Percentiles rank a stretch among this genome's conserved stretches.
These are phyloP conservation scores for Gyromitra esculenta DNA, from an alignment of 2,329 filamentous ascomycete species.

Conservation along the genomic window DNA sequence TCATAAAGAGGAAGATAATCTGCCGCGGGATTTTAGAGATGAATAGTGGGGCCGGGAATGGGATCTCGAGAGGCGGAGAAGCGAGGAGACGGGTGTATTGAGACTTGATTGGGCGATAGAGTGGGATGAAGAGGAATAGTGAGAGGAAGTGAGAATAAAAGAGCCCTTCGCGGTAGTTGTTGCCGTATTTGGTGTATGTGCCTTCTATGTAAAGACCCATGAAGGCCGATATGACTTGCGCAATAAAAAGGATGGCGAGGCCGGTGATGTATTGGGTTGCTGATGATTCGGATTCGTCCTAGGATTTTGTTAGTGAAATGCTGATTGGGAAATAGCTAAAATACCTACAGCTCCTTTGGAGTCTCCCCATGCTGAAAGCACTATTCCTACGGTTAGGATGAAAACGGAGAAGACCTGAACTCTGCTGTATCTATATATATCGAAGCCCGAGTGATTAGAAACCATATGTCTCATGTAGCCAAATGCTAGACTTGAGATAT, in stretches of 20 bases:
- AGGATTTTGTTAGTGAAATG: neutral
- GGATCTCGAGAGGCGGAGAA: conserved; percentile 69
- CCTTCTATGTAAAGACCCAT: conserved; percentile 96
- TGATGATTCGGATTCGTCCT: conserved; percentile 58
- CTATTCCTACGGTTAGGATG: conserved; percentile 84
- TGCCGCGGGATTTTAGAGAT: conserved; percentile 71
- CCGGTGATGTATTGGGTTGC: conserved; percentile 71
- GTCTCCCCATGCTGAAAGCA: conserved; percentile 89
- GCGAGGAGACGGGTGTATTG: conserved; percentile 72
- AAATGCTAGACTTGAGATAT: conserved; percentile 5
- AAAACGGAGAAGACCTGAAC: conserved; percentile 83
- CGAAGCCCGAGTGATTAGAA: neutral
- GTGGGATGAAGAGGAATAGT: conserved; percentile 78
- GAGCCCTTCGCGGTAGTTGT: conserved; percentile 92
- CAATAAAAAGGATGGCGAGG: conserved; percentile 82
- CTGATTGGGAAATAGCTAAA: neutral
- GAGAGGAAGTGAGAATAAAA: conserved; percentile 89
- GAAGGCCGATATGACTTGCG: conserved; percentile 87
- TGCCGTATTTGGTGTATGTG: conserved; percentile 84
- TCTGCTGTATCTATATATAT: conserved; percentile 64
- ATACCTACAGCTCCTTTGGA: conserved; percentile 77
- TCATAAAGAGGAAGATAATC: conserved; percentile 75
- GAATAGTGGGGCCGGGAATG: conserved; percentile 59
- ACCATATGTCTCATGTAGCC: conserved; percentile 54
- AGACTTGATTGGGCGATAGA: conserved; percentile 71